Base-by-base conservation (phyloP, 73 alveolate genomes). In the Blepharisma japonicum region DNA sequence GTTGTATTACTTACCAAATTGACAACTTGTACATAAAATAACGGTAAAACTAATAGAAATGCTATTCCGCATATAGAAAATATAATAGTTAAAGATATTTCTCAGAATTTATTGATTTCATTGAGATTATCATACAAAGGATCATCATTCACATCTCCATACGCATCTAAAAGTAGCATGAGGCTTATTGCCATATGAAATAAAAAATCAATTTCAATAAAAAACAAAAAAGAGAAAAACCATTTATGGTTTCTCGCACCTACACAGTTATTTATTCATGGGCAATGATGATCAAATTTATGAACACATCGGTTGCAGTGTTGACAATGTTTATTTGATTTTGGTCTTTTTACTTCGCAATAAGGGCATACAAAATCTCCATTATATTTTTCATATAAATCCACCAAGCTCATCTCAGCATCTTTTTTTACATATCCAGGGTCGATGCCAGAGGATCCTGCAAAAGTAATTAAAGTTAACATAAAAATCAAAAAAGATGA, bases 231-330 rank as follows among this genome's bases (percentile, higher is more conserved):
- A 2, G 46, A 39, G 47, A 53, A 23, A 50, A 74, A 74, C 25
- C 32, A 50, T 27, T 14, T 45, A 6, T 7, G 55, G 54, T 74
- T 74, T 2, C 79, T 21, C 9, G 51, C 79, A 2, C 85, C 85
- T 68, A 78, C 82, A 78, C 85, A 78, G 71, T 78, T 78, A 32
- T 56, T 47, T 27, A 78, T 78, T 80, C 85, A 78, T 54, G 82
- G 80, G 55, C 85, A 78, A 45, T 78, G 85, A 78, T 78, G 85
- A 20, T 78, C 85, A 45, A 45, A 78, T 11, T 76, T 76, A 1
- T 61, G 47, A 2, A 78, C 81, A 67, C 85, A 78, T 18, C 70
- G 56, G 46, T 78, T 78, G 47, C 85, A 78, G 47, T 47, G 14
- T 9, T 11, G 82, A 67, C 85, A 78, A 78, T 78, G 85, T 9